Conservation (phyloP, 148 eudicot species). For the Nepenthes mirabilis region DNA sequence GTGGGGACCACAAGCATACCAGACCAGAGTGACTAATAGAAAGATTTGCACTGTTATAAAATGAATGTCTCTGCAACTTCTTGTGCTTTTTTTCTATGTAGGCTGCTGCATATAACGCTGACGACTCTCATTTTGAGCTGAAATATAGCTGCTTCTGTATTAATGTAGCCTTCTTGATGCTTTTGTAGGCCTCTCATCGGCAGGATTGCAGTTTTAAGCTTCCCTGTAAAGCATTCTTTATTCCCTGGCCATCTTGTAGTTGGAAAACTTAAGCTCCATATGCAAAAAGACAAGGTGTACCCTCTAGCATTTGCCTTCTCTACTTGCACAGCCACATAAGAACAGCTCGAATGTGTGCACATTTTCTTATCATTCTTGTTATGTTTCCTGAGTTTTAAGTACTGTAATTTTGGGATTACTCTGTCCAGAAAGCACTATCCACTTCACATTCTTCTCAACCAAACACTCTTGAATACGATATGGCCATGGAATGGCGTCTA, state of each 20-base stretch:
- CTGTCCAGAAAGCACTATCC: slow-evolving; percentile 58
- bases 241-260: slow-evolving; percentile 53
- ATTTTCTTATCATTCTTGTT: not conserved
- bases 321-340: not conserved
- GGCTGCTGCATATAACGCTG: too few species aligned
- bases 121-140: not conserved
- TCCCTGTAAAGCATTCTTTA: slow-evolving; percentile 24
- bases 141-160: not conserved
- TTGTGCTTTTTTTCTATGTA: too few species aligned
- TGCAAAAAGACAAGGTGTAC: slow-evolving; percentile 34
- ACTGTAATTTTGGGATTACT: not conserved
- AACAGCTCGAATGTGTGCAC: not conserved
- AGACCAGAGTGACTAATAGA: too few species aligned
- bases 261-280: slow-evolving; percentile 25
- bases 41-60: too few species aligned
- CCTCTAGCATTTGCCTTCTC: not conserved
- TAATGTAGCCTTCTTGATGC: not conserved
- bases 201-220: slow-evolving; percentile 10
- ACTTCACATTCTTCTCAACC: slow-evolving; percentile 72
- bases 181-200: slow-evolving; percentile 57
- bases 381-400: not conserved
- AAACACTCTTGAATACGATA: slow-evolving; percentile 56
- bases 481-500: slow-evolving; percentile 72
- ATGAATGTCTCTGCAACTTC: too few species aligned
- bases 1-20: too few species aligned